Conservation (phyloP, 495 filamentous ascomycete species). For the Xylaria sp. region DNA sequence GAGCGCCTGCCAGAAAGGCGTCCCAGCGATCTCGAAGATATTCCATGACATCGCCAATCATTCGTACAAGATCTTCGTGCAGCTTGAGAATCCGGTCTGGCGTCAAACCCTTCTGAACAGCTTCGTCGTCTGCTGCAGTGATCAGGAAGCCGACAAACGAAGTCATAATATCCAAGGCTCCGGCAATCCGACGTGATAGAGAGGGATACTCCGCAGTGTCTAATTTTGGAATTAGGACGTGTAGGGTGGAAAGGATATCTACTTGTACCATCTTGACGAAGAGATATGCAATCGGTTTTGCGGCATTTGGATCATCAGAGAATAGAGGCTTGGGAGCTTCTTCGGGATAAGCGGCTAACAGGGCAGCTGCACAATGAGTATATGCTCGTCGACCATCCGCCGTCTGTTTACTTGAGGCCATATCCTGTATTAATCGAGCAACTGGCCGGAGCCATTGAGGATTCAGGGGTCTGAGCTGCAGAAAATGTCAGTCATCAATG, state of each 20-base stretch:
- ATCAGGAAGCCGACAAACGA: constrained; percentile 66
- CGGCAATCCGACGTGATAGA: constrained; percentile 59
- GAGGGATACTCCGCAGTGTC: constrained; percentile 55
- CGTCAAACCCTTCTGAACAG: constrained; percentile 42
- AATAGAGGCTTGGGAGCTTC: constrained; percentile 57
- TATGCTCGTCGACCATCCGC: constrained; percentile 54
- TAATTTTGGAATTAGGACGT: constrained; percentile 62
- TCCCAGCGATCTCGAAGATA: constrained; percentile 72
- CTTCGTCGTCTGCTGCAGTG: constrained; percentile 50
- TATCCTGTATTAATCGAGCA: constrained; percentile 47
- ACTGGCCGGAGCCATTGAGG: constrained; percentile 55
- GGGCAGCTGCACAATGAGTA: constrained; percentile 56
- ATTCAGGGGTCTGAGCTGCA: constrained; percentile 39
- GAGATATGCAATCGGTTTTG: constrained; percentile 63
- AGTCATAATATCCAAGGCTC: constrained; percentile 64
- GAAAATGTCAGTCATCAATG: constrained; percentile 13
- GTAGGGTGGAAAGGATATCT: constrained; percentile 67
- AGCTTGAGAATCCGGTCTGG: constrained; percentile 65
- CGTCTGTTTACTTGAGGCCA: constrained; percentile 55
- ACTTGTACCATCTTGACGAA: constrained; percentile 66
- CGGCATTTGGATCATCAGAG: constrained; percentile 40
- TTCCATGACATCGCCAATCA: constrained; percentile 65
- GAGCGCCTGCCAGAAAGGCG: constrained; percentile 39
- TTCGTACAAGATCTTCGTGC: constrained; percentile 63
- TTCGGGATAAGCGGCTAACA: constrained; percentile 59